phyloP scores from a whole-genome alignment of 1,139 yeast genomes.

The Sugiyamaella xylanicola region DNA sequence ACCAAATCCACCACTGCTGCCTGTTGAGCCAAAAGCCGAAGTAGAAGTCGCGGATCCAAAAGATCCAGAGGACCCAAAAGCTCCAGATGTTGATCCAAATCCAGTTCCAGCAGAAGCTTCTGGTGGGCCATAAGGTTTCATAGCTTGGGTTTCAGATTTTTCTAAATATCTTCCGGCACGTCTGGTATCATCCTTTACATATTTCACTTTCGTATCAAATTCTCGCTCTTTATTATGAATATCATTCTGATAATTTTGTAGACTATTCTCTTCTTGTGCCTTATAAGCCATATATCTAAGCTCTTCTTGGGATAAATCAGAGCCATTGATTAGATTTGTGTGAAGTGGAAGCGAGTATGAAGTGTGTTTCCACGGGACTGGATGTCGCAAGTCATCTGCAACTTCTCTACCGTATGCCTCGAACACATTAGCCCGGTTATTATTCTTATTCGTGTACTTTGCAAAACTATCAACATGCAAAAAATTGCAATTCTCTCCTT shows the following conservation, averaged over 20 bases:
- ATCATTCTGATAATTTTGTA: slow-evolving; percentile 48
- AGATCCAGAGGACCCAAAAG: slow-evolving; percentile 20
- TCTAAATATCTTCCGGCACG: slow-evolving; percentile 63
- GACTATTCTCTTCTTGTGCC: slow-evolving; percentile 45
- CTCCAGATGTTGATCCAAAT: slow-evolving; percentile 13
- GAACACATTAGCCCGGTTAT: slow-evolving; percentile 11
- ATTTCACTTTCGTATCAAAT: slow-evolving; percentile 50
- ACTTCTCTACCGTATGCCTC: slow-evolving; percentile 24
- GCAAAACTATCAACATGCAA: slow-evolving; percentile 26
- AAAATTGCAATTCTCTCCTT: slow-evolving; percentile 31
- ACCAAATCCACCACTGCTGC: slow-evolving; percentile 19
- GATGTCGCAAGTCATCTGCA: slow-evolving; percentile 21
- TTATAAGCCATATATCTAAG: slow-evolving; percentile 51
- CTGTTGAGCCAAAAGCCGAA: slow-evolving; percentile 23
- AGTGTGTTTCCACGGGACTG: slow-evolving; percentile 24
- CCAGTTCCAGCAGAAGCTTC: slow-evolving; percentile 2
- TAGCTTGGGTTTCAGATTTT: slow-evolving; percentile 43
- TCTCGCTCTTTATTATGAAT: slow-evolving; percentile 50
- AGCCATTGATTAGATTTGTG: slow-evolving; percentile 50
- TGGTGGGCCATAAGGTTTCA: slow-evolving; percentile 30
- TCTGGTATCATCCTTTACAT: slow-evolving; percentile 46
- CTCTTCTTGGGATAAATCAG: slow-evolving; percentile 64
- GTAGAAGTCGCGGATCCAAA: slow-evolving; percentile 17
- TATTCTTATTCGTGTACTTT: slow-evolving; percentile 10
- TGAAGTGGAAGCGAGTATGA: slow-evolving; percentile 25